Evolutionary conservation across 345 rosid species (phyloP).

Genomic region (Alliaria petiolata): DNA sequence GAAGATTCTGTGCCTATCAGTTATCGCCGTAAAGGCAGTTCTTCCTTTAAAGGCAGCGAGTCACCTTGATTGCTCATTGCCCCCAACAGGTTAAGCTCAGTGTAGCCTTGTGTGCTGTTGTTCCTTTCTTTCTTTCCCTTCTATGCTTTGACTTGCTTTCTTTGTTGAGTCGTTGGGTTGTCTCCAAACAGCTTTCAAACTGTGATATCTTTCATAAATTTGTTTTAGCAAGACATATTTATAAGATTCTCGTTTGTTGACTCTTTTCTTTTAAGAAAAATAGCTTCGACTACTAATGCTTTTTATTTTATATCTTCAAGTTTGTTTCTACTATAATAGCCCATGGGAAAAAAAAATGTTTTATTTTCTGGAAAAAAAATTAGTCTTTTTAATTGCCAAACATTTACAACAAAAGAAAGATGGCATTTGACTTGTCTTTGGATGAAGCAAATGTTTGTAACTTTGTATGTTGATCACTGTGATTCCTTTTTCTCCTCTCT

Average conservation of each 20-base stretch:
- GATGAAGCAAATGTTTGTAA: constrained; percentile 5
- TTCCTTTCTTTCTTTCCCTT: not conserved
- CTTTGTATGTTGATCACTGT: not conserved
- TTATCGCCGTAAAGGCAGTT: too few relatives aligned
- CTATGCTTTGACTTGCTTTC: not conserved
- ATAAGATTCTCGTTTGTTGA: not conserved
- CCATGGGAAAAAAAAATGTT: not conserved
- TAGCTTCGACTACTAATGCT: not conserved
- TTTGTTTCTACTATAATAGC: not conserved
- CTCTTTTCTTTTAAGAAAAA: not conserved
- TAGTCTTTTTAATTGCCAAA: not conserved
- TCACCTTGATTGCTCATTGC: constrained; percentile 31
- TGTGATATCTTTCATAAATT: not conserved
- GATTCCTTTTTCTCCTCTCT: constrained; percentile 4
- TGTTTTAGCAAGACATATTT: not conserved
- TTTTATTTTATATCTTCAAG: not conserved
- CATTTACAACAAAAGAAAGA: not conserved
- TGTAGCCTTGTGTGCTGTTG: constrained; percentile 12
- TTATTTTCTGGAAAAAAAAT: not conserved
- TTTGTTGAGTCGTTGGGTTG: not conserved
- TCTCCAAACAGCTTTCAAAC: not conserved
- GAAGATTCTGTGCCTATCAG: constrained; percentile 32
- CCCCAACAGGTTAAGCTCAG: not conserved
- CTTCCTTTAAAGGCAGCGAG: constrained; percentile 35
- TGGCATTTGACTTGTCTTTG: not conserved